Conservation (phyloP, 768 basidiomycete species). For the Rhizopogon vesiculosus region DNA sequence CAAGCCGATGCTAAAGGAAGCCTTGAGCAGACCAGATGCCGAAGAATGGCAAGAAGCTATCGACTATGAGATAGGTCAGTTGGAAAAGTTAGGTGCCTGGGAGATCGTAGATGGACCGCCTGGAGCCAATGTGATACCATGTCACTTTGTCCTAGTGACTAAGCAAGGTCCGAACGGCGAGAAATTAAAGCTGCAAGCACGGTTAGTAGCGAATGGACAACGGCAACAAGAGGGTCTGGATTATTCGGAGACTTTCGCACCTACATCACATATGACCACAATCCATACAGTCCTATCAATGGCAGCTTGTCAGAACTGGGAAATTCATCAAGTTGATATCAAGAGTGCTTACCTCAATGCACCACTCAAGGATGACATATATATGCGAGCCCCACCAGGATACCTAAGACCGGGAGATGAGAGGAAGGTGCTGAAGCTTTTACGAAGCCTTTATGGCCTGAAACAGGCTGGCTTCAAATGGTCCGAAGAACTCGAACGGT, state of each 20-base stretch:
- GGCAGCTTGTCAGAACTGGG: slow-evolving; percentile 4
- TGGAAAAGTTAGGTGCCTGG: slow-evolving; percentile 22
- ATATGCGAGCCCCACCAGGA: slow-evolving; percentile 30
- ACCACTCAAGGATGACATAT: slow-evolving; percentile 25
- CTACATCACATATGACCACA: slow-evolving; percentile 2
- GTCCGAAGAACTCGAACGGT: too few relatives aligned
- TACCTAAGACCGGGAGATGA: slow-evolving; percentile 15
- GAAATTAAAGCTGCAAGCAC: not conserved
- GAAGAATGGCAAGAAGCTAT: slow-evolving; percentile 1
- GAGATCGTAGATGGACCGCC: slow-evolving; percentile 16
- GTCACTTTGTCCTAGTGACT: not conserved
- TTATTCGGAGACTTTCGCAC: slow-evolving; percentile 16
- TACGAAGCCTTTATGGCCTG: slow-evolving; percentile 33
- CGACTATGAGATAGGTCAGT: slow-evolving; percentile 7
- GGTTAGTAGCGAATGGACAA: not conserved
- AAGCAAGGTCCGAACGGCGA: not conserved
- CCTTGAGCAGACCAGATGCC: not conserved
- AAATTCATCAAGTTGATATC: slow-evolving; percentile 10
- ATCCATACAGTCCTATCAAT: slow-evolving; percentile 5
- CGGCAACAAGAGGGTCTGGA: slow-evolving; percentile 7
- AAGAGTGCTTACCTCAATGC: slow-evolving; percentile 13
- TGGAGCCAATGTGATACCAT: slow-evolving; percentile 22
- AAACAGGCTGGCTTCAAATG: slow-evolving; percentile 10
- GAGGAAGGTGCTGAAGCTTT: slow-evolving; percentile 19
- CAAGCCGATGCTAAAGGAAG: not conserved